Percentiles rank a stretch among this genome's conserved stretches.
These are phyloP conservation scores for Peribolospora baueri DNA, from an alignment of 768 basidiomycete genomes.

Conservation along the genomic window DNA sequence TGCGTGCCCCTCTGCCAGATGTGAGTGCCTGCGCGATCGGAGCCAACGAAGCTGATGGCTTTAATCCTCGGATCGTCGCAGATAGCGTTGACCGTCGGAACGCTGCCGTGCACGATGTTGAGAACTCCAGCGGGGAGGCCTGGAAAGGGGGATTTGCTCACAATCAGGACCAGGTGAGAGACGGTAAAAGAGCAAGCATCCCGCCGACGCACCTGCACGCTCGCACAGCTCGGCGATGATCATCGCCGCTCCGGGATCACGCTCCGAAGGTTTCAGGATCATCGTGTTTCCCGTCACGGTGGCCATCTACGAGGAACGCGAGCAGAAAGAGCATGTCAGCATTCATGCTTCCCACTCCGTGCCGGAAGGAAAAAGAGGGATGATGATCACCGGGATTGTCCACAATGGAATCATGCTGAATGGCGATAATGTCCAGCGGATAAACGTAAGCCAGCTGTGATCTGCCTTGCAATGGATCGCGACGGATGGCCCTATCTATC, in stretches of 20 bases:
- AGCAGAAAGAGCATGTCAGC: not conserved
- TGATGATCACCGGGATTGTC: conserved; percentile 35
- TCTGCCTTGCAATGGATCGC: no score
- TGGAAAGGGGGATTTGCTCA: not conserved
- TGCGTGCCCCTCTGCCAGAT: conserved; percentile 71
- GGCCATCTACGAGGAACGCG: conserved; percentile 26
- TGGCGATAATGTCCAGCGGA: not conserved
- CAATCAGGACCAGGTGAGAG: not conserved
- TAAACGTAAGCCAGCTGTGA: no score
- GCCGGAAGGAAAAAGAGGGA: not conserved
- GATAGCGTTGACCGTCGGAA: conserved; percentile 66
- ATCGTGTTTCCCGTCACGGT: conserved; percentile 77
- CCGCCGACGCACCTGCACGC: conserved; percentile 30
- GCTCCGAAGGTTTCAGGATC: conserved; percentile 82
- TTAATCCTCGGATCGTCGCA: conserved; percentile 78
- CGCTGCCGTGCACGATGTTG: conserved; percentile 73
- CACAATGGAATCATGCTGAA: conserved; percentile 71
- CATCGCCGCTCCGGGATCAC: conserved; percentile 91
- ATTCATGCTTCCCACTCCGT: not conserved
- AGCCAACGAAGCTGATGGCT: conserved; percentile 90
- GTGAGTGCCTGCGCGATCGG: conserved; percentile 73
- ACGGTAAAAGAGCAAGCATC: no score
- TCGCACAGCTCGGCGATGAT: conserved; percentile 89
- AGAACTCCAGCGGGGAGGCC: conserved; percentile 42
- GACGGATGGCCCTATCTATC: no score